Evolutionary conservation across 2,329 filamentous ascomycete species (phyloP), one percentile per base, ranked within the genome.

Genomic region (Xylaria digitata): DNA sequence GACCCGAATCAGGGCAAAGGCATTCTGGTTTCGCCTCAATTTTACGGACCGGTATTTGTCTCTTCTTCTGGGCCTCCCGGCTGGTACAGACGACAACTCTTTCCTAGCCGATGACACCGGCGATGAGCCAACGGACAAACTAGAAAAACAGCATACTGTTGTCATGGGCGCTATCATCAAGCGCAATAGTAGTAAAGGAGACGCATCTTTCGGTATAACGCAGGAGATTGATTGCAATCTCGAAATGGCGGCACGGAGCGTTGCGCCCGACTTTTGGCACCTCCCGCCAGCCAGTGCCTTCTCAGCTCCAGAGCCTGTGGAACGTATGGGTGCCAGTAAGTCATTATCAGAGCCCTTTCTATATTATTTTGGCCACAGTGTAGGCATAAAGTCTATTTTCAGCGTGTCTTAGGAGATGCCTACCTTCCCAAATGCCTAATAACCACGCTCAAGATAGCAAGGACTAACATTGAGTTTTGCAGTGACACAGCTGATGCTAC

Each of bases 201-300:
- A 77, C n/a, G 72, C 80, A 15, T 78, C 78, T 2, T 82, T 82
- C 55, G 74, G 79, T 5, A 72, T 81, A 3, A 82, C 82, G 1
- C 78, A 81, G 34, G 78, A 80, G 1, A 81, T 85, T 19, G 82
- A 86, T 52, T 74, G 80, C 32, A 84, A 87, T 21, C 77, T 88
- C 4, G 81, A 83, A 19, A 74, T 76, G 3, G 80, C 82, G 0
- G 78, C 80, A 2, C 75, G 75, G n/a, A 71, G 75, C 11, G 80
- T 87, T 76, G 77, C 79, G 0, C 61, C 76, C 0, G 72, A 80
- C 2, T 88, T 85, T 84, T 88, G 86, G 86, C 75, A 80, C 9
- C 72, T 5, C 77, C 79, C 68, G 73, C 23, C 66, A 76, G 37
- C 71, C 71, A 21, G 73, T 50, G 53, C 66, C 7, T 54, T 72